Base-by-base conservation (phyloP, 2,329 filamentous ascomycete species). In the Colletotrichum gloeosporioides region DNA sequence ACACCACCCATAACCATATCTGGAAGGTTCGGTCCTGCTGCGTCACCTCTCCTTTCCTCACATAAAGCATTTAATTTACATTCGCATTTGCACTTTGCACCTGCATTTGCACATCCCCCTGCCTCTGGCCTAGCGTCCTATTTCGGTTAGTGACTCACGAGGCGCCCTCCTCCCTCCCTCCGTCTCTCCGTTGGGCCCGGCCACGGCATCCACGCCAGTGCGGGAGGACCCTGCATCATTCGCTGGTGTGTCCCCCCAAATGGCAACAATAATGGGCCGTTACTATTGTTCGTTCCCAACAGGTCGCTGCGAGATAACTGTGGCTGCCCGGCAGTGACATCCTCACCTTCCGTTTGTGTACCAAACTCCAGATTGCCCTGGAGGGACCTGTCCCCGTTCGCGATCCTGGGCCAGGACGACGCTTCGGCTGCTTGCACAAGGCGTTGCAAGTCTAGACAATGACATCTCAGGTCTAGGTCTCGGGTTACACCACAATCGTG, bases 151-250 rank as follows among this genome's bases (percentile, higher is more conserved):
- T 61, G 34, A 62, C 55, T 18, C 68, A 44, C 49, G 57, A 69
- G 34, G 66, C 49, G 31, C 29, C 31, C n/a, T 36, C 31, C 32
- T 31, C 9, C 6, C 57, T 36, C 34, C 18, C 34, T 9, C 18
- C 62, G 31, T 27, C 31, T 22, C 36, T 66, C 53, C 49, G 53
- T 69, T 25, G 25, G 64, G 64, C 44, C 64, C 64, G 64, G 64
- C 49, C 49, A 69, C 5, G 27, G 44, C 44, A 44, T 31, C 66
- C 6, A 61, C 53, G 29, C 59, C 68, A 70, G 18, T 63, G 57
- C 68, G 68, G 68, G 68, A 63, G 68, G 68, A 53, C 68, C 68
- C 39, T 70, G 68, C 68, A 63, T 63, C 27, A 59, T 67, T 65
- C 59, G 62, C 62, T 57, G 62, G 32, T 29, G 32, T 29, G 69